These are phyloP conservation scores for Suillus americanus DNA, from an alignment of 768 basidiomycete species.

Conservation along the genomic window DNA sequence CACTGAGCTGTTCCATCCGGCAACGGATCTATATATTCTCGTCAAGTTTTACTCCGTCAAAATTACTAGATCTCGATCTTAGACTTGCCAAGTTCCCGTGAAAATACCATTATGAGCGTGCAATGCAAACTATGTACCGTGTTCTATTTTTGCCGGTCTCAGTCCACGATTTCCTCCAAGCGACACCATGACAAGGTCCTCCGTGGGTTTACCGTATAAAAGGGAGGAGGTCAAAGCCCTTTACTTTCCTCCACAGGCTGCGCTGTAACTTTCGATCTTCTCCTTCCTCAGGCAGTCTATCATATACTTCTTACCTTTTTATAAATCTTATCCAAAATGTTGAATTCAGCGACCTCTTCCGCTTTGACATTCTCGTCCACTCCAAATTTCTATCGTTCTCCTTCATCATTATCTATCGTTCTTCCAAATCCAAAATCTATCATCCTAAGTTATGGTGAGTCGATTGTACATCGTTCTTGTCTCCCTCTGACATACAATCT, in stretches of 20 bases:
- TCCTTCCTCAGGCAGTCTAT: not conserved
- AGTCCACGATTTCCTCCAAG: constrained; percentile 10
- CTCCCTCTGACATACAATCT: constrained; percentile 7
- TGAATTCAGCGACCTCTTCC: constrained; percentile 32
- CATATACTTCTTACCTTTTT: not conserved
- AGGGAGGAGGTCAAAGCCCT: constrained; percentile 16
- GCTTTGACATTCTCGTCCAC: constrained; percentile 30
- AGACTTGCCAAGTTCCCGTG: constrained; percentile 28
- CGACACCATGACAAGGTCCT: constrained; percentile 4
- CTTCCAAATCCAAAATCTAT: constrained; percentile 30
- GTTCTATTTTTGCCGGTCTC: constrained; percentile 31
- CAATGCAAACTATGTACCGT: constrained; percentile 31
- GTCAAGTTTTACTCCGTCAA: constrained; percentile 24
- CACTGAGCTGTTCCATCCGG: constrained; percentile 13
- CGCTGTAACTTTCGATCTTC: constrained; percentile 8
- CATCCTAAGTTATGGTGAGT: constrained; percentile 28
- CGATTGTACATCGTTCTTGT: not conserved
- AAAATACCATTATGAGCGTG: constrained; percentile 31
- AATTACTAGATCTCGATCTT: constrained; percentile 23
- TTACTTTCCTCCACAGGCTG: constrained; percentile 16
- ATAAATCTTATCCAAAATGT: constrained; percentile 17
- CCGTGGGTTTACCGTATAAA: constrained; percentile 28
- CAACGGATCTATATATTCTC: constrained; percentile 34
- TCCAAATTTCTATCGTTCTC: constrained; percentile 33
- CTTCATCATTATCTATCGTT: constrained; percentile 29